Conservation (phyloP, 176 grass and related monocot genomes). For the Eleusine indica region DNA sequence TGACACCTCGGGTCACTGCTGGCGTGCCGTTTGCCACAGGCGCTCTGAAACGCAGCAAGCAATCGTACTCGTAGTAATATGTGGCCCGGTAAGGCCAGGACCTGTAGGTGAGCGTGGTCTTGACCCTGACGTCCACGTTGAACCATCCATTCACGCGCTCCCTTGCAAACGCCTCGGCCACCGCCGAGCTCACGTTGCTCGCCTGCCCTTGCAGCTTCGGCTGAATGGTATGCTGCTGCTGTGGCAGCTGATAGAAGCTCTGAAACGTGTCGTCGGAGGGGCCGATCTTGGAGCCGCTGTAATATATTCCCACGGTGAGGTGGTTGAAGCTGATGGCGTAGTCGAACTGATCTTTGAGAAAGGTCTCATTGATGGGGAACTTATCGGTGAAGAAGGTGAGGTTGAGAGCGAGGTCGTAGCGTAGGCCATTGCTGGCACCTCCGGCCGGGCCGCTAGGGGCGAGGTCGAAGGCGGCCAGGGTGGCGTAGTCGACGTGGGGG, state of each 20-base stretch:
- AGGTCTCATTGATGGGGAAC: not conserved
- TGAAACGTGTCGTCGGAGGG: constrained; percentile 27
- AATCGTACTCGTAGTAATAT: constrained; percentile 30
- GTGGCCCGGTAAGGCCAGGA: not conserved
- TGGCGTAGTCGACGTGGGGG: constrained; percentile 11
- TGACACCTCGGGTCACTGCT: not conserved
- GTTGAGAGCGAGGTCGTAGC: not conserved
- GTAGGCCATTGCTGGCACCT: not conserved
- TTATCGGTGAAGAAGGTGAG: constrained; percentile 5
- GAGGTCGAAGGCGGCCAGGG: constrained; percentile 6
- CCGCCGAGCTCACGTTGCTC: not conserved
- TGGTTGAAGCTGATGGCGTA: not conserved
- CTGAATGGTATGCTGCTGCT: not conserved
- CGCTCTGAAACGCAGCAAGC: constrained; percentile 11
- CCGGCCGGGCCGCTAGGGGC: not conserved
- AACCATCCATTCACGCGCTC: not conserved
- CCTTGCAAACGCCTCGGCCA: not conserved
- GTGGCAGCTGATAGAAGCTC: not conserved
- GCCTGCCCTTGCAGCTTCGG: not conserved
- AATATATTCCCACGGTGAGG: constrained; percentile 22
- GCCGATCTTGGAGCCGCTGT: constrained; percentile 25
- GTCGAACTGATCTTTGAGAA: not conserved
- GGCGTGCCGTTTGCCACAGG: not conserved
- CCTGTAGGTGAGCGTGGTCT: constrained; percentile 16
- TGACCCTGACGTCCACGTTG: constrained; percentile 13